Percentiles rank a stretch among this genome's conserved stretches.
Evolutionary conservation across 768 basidiomycete species (phyloP).

Genomic region (Boletus rufocinnamomeus): DNA sequence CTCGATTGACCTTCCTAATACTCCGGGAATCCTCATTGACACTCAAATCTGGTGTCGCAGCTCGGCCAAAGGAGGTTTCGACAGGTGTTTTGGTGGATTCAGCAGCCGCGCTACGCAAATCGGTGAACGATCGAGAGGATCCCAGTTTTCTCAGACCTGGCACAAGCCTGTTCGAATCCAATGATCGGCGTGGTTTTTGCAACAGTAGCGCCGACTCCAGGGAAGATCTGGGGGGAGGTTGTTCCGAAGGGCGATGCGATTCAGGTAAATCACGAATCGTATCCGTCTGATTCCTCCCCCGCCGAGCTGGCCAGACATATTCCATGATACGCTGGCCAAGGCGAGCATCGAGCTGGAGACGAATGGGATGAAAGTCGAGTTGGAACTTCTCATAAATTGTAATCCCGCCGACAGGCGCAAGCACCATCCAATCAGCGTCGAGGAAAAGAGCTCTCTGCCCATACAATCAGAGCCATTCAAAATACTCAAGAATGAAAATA

Average conservation of each 20-base stretch:
- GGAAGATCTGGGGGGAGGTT: constrained; percentile 42
- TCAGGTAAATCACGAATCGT: constrained; percentile 12
- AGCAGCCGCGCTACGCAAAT: constrained; percentile 52
- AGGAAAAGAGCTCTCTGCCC: constrained; percentile 70
- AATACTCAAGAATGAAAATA: constrained; percentile 26
- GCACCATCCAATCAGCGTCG: constrained; percentile 74
- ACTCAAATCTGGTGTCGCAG: constrained; percentile 19
- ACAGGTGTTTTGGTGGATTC: constrained; percentile 31
- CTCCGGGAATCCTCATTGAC: constrained; percentile 25
- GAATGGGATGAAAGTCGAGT: constrained; percentile 80
- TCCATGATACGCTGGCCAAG: constrained; percentile 82
- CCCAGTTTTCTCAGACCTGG: constrained; percentile 55
- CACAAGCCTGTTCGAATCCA: constrained; percentile 36
- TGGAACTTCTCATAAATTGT: constrained; percentile 84
- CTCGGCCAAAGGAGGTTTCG: constrained; percentile 11
- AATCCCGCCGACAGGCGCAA: constrained; percentile 94
- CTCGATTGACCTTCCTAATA: constrained; percentile 20
- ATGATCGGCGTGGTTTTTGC: constrained; percentile 33
- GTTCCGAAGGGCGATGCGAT: constrained; percentile 23
- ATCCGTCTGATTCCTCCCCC: constrained; percentile 29
- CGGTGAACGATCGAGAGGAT: constrained; percentile 69
- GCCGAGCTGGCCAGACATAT: constrained; percentile 80
- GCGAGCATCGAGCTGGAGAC: constrained; percentile 81
- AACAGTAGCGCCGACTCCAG: constrained; percentile 51
- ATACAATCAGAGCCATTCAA: constrained; percentile 9